Evolutionary conservation across 768 basidiomycete species (phyloP), one percentile per base, ranked within the genome.

Genomic region (Peribolospora baueri): DNA sequence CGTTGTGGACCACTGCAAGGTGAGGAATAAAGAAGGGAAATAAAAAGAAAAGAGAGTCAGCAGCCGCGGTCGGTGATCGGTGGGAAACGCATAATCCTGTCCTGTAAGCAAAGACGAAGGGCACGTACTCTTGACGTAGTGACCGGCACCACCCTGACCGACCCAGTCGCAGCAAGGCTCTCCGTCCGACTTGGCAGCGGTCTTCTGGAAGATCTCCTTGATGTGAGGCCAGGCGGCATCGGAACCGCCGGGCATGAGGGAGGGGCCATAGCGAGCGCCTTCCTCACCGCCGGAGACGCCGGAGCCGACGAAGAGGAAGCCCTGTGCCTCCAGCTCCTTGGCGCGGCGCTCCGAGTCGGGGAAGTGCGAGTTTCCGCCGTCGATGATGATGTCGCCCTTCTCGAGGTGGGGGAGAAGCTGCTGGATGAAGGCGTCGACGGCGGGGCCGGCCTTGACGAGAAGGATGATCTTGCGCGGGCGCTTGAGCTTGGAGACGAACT

Each of bases 201-300:
- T 82, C 69, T 84, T 84, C 72, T 98, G 93, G 81, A 98, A 98
- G 65, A 98, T 97, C 59, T 85, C 77, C 75, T 95, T 90, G 72
- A 98, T 95, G 61, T 76, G 74, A 37, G 87, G 86, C 93, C 93
- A 98, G 41, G 93, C 93, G 60, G 78, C 82, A 52, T 78, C 65
- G 46, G 84, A 85, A 63, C 93, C 93, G 73, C 93, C 93, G 58
- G 93, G 93, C 93, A 98, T 98, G 68, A 98, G 79, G 51, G 90
- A 95, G 56, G 93, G 93, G 48, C 93, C 93, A 67, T 91, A 65
- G 55, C 93, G 81, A 59, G 93, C 93, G 70, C 93, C 93, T 70
- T 97, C 93, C 71, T 98, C 93, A 70, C 93, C 93, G 64, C 93
- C 93, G 51, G 91, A 97, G 50, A 98, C 93, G 74, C 93, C 93